A percentile compares a stretch with the other conserved stretches of the same genome.
Conservation (phyloP, 495 filamentous ascomycete species). For the Xylaria cubensis region DNA sequence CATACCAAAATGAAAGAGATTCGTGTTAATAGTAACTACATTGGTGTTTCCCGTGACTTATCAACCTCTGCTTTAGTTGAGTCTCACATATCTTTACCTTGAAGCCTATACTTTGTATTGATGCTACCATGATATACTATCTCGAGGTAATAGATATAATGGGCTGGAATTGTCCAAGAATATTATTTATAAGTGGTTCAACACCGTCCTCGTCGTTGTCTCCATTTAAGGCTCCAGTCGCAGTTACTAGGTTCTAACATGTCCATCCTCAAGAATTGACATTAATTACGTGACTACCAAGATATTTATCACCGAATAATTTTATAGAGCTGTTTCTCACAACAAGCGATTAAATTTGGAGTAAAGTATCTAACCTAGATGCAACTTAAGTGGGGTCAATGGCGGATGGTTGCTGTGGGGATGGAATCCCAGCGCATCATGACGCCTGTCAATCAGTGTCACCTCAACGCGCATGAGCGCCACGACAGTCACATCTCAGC, state of each 20-base stretch:
- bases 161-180: neutral
- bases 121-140: neutral
- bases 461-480: neutral
- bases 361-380: neutral
- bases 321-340: neutral
- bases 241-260: neutral
- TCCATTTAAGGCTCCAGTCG: neutral
- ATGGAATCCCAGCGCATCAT: neutral
- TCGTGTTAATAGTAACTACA: neutral
- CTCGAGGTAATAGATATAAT: neutral
- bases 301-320: neutral
- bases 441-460: neutral
- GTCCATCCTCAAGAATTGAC: neutral
- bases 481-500: neutral
- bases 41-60: neutral
- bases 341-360: neutral
- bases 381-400: neutral
- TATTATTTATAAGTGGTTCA: neutral
- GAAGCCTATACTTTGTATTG: neutral
- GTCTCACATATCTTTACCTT: neutral
- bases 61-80: neutral
- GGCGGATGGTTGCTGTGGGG: slow-evolving; percentile 26
- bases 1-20: neutral
- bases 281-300: neutral
- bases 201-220: neutral